These are phyloP conservation scores for Carpinus fangiana DNA, from an alignment of 306 rosid species.

Conservation along the genomic window DNA sequence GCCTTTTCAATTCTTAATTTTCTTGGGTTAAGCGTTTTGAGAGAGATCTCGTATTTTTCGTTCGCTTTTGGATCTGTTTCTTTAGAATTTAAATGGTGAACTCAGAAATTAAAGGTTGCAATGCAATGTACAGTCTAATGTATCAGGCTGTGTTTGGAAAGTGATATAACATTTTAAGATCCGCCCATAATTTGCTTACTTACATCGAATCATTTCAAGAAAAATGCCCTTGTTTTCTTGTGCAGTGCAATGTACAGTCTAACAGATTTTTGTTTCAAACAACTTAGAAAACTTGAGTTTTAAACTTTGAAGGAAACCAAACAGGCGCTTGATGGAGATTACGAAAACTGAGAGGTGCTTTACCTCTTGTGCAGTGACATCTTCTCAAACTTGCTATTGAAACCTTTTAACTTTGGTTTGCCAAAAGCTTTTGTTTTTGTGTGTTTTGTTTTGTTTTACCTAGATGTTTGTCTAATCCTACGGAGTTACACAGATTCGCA, in stretches of 20 bases:
- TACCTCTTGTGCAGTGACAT: no score
- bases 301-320: not conserved
- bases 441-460: not conserved
- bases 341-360: not conserved
- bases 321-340: not conserved
- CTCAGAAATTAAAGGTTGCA: not conserved
- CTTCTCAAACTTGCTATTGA: not conserved
- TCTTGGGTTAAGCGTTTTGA: not conserved
- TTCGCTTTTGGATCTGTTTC: not conserved
- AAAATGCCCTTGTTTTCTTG: not conserved
- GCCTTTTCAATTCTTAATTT: not conserved
- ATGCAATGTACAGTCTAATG: not conserved
- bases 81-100: not conserved
- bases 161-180: not conserved
- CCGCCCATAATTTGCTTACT: not conserved
- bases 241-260: no score
- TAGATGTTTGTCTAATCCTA: not conserved
- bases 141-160: not conserved
- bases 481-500: not conserved
- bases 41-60: not conserved
- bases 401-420: not conserved
- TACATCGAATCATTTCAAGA: not conserved
- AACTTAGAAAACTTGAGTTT: not conserved
- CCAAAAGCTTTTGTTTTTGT: not conserved
- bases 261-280: not conserved